Evolutionary conservation across 495 filamentous ascomycete genomes (phyloP), one percentile per base, ranked within the genome.

Genomic region (Echria macrotheca): DNA sequence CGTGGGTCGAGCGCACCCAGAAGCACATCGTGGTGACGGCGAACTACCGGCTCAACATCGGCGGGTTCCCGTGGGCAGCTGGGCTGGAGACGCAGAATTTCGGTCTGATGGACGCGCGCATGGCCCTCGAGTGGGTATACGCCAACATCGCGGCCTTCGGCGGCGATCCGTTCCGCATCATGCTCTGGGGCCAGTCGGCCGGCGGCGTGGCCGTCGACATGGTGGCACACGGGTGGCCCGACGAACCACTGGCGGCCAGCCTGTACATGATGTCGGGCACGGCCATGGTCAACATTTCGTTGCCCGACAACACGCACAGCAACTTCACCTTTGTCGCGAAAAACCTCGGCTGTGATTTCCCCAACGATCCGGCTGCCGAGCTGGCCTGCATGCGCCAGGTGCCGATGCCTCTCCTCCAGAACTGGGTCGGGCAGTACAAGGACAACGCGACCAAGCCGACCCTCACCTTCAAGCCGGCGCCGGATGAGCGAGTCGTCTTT

Each of bases 141-240:
- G 65, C 76, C 36, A 75, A 89, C 52, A 87, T 89, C 40, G 67
- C 71, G 37, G 66, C 75, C 1, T 89, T 91, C 54, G 84, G 85
- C 3, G 86, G 86, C 6, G 79, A 89, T 55, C 69, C 72, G 0
- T 50, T 63, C 5, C 66, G 71, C 32, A 80, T 89, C 33, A 91
- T 65, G 9, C 47, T 76, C 23, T 77, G 73, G 73, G 75, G 74
- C 5, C 73, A 75, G 47, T 75, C 71, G 0, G 68, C 73, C 2
- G 72, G 74, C 4, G 69, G 65, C 18, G 60, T 69, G 0, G 63
- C 63, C 2, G 65, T 63, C 8, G 70, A 74, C 46, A 62, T 67
- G 18, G 60, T 71, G 37, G 67, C 68, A 35, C 75, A 72, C 52
- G 74, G 71, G 11, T 78, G 69, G 36, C 55, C 55, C 4, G 53